Evolutionary conservation across 1,139 yeast genomes (phyloP), one percentile per base, ranked within the genome.

Genomic region (Debaryomyces psychrophilus): DNA sequence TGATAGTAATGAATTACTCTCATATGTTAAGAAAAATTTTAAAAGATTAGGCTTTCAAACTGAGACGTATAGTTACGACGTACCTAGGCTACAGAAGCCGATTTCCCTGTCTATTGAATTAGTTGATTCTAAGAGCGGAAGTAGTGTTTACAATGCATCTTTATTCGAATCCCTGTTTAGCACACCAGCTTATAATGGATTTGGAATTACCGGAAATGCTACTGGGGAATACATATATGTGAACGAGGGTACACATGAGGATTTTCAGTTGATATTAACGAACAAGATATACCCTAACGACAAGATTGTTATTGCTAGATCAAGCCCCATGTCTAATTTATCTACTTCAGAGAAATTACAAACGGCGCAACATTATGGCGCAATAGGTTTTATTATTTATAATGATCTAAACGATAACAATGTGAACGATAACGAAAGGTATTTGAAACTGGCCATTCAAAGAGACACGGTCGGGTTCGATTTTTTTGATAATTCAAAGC

Each of bases 151-250:
- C 50, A 45, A 52, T 2, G 66, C 73, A 1, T 45, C 53, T 4
- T 46, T 72, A 14, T 39, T 39, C 1, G 79, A 74, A 47, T 58
- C 61, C 1, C 52, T 52, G 20, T 60, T 53, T 27, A 43, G 52
- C 4, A 73, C 79, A 0, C 79, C 79, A 1, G 70, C 75, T 1
- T 75, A 57, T 51, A 63, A 61, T 49, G 62, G 65, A 1, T 65
- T 58, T 53, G 74, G 77, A 1, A 44, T 39, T 9, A 59, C 56
- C 44, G 77, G 73, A 1, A 48, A 59, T 2, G 59, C 63, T 1
- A 50, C 48, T 1, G 68, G 62, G 0, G 59, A 55, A 4, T 72
- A 58, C 50, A 48, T 72, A 1, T 70, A 50, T 55, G 74, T 56
- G 9, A 69, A 71, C 44, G 54, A 59, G 23, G 79, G 77, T 4